Conservation (phyloP, 78 protist species). For the Dictyostelium capitatum region DNA sequence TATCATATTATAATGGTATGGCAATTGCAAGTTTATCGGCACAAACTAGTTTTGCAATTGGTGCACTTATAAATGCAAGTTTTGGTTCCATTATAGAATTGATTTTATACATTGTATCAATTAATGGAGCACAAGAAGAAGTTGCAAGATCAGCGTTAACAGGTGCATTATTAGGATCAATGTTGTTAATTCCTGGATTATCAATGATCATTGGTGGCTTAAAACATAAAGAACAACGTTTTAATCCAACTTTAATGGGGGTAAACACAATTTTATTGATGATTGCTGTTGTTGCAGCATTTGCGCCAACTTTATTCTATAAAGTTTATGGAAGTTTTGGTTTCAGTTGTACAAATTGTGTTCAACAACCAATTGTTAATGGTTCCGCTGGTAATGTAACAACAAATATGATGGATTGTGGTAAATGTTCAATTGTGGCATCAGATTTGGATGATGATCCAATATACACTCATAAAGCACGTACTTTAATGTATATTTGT, state of each 20-base stretch:
- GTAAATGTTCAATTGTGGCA: conserved; percentile 26
- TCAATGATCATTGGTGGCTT: conserved; percentile 90
- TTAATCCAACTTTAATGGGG: conserved; percentile 87
- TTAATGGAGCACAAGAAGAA: conserved; percentile 63
- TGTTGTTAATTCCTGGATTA: conserved; percentile 91
- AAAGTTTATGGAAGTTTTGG: conserved; percentile 52
- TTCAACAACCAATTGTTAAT: not conserved
- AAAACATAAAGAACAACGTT: conserved; percentile 88
- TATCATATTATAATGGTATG: conserved; percentile 88
- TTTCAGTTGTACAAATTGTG: conserved; percentile 52
- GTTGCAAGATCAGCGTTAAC: conserved; percentile 83
- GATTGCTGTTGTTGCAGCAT: conserved; percentile 87
- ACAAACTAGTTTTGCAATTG: conserved; percentile 89
- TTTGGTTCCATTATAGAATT: conserved; percentile 91
- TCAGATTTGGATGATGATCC: conserved; percentile 69
- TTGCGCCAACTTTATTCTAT: conserved; percentile 89
- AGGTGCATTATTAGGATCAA: conserved; percentile 86
- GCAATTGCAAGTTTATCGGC: conserved; percentile 87
- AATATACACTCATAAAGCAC: conserved; percentile 65
- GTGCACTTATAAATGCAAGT: conserved; percentile 92
- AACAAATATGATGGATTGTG: conserved; percentile 6
- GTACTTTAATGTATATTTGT: conserved; percentile 79
- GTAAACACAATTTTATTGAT: conserved; percentile 83
- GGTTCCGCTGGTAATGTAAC: not conserved
- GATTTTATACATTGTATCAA: conserved; percentile 80